Percentiles rank a stretch among this genome's conserved stretches.
phyloP scores from a whole-genome alignment of 495 filamentous ascomycete species.

The Annulohypoxylon moriforme region DNA sequence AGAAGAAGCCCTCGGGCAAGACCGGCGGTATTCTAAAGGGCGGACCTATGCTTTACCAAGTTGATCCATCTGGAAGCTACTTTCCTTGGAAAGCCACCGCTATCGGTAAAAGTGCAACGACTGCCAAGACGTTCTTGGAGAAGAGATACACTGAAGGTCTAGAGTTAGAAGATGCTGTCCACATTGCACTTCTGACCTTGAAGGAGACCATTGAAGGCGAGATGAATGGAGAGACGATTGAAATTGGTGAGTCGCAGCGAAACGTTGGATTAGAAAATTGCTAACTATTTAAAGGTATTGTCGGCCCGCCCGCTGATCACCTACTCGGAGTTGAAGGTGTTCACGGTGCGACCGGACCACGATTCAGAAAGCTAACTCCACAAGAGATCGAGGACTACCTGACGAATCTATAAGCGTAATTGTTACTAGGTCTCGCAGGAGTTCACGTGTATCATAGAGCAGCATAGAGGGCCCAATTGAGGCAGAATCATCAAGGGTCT shows the following conservation, averaged over 20 bases:
- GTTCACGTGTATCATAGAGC: slow-evolving; percentile 56
- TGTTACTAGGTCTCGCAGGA: slow-evolving; percentile 32
- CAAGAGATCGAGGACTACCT: slow-evolving; percentile 99
- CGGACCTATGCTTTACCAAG: slow-evolving; percentile 96
- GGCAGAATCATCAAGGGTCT: slow-evolving; percentile 37
- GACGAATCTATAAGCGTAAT: slow-evolving; percentile 82
- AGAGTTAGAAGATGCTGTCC: slow-evolving; percentile 97
- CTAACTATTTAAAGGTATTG: slow-evolving; percentile 75
- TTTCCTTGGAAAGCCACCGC: slow-evolving; percentile 99
- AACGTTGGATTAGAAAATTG: slow-evolving; percentile 26
- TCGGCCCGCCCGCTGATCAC: slow-evolving; percentile 92
- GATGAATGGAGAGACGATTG: slow-evolving; percentile 99
- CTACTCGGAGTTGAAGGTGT: slow-evolving; percentile 93
- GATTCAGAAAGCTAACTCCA: slow-evolving; percentile 95
- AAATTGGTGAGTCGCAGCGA: slow-evolving; percentile 78
- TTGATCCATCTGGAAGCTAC: slow-evolving; percentile 95
- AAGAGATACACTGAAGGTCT: slow-evolving; percentile 97
- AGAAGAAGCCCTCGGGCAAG: slow-evolving; percentile 79
- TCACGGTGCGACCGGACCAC: slow-evolving; percentile 86
- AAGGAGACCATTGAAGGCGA: slow-evolving; percentile 99
- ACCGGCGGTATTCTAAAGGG: slow-evolving; percentile 96
- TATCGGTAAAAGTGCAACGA: slow-evolving; percentile 97
- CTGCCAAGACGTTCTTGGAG: slow-evolving; percentile 97
- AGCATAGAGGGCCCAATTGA: slow-evolving; percentile 53
- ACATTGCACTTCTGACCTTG: slow-evolving; percentile 96